Evolutionary conservation across 108 stramenopile species (phyloP).

Genomic region (Skeletonema grethae): DNA sequence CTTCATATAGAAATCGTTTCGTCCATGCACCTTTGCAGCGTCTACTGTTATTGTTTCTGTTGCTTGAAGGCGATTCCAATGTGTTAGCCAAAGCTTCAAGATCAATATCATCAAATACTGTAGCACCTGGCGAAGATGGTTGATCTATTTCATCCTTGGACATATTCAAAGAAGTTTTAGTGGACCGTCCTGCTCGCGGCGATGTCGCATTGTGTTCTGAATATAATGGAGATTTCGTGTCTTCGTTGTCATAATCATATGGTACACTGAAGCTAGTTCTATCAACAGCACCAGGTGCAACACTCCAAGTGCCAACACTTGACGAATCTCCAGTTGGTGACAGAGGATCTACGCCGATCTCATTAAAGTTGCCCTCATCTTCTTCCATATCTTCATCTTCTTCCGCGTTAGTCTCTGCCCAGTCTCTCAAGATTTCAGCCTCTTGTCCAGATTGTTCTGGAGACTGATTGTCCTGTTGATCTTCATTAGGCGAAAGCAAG

Average conservation of each 20-base stretch:
- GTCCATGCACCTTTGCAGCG: conserved; percentile 3
- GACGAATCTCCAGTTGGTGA: conserved; percentile 37
- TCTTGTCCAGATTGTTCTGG: neutral
- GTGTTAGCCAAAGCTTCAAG: conserved; percentile 29
- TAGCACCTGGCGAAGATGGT: neutral
- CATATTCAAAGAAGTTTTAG: conserved; percentile 11
- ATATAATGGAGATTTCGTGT: neutral
- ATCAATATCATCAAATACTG: conserved; percentile 35
- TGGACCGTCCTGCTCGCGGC: neutral
- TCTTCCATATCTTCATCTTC: neutral
- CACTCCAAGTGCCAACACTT: conserved; percentile 33
- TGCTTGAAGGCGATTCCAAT: neutral
- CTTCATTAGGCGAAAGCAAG: neutral
- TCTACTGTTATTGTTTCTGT: neutral
- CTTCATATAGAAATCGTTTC: conserved; percentile 22
- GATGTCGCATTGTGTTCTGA: neutral
- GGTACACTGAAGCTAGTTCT: conserved; percentile 18
- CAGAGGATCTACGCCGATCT: conserved; percentile 64
- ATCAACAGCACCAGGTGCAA: conserved; percentile 18
- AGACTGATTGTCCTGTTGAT: neutral
- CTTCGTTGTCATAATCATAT: conserved; percentile 28
- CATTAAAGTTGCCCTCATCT: conserved; percentile 34
- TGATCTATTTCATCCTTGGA: conserved; percentile 15
- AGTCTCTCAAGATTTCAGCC: neutral
- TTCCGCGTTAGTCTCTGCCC: neutral